Conservation (phyloP, 2,329 filamentous ascomycete genomes). For the Plenodomus biglobosus region DNA sequence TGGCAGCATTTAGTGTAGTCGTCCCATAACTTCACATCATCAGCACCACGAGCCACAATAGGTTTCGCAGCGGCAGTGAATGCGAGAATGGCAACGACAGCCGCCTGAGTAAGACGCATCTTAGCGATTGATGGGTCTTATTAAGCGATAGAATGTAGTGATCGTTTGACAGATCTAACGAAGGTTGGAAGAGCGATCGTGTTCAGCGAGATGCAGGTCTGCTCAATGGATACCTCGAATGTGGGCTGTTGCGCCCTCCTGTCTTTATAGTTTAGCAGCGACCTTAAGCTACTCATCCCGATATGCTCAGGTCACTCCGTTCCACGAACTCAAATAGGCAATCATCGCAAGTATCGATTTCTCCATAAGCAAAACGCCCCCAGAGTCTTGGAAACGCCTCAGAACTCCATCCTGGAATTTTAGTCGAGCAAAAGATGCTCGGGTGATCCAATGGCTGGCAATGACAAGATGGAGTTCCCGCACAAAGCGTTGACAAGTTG, state of each 20-base stretch:
- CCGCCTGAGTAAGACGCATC: slow-evolving; percentile 18
- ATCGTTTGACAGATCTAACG: slow-evolving; percentile 5
- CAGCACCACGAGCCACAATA: slow-evolving; percentile 7
- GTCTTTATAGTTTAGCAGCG: slow-evolving; percentile 7
- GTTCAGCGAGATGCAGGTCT: slow-evolving; percentile 3
- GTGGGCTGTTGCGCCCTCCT: not conserved
- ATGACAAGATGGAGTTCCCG: not conserved
- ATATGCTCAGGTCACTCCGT: too few relatives aligned
- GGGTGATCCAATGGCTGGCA: too few relatives aligned
- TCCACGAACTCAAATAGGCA: not conserved
- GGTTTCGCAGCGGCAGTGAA: slow-evolving; percentile 15
- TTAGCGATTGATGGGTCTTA: not conserved
- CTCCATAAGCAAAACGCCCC: too few relatives aligned
- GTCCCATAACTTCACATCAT: slow-evolving; percentile 5
- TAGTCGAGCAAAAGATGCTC: too few relatives aligned
- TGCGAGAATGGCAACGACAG: slow-evolving; percentile 15
- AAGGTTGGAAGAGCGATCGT: slow-evolving; percentile 2
- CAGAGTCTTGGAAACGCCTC: too few relatives aligned
- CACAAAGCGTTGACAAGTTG: not conserved
- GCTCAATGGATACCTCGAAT: slow-evolving; percentile 4
- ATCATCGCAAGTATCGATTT: not conserved
- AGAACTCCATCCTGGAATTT: too few relatives aligned
- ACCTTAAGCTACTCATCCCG: not conserved
- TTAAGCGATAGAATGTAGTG: not conserved
- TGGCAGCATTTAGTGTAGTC: slow-evolving; percentile 11